phyloP scores from a whole-genome alignment of 805 yeast genomes.

The Lachancea kluyveri region DNA sequence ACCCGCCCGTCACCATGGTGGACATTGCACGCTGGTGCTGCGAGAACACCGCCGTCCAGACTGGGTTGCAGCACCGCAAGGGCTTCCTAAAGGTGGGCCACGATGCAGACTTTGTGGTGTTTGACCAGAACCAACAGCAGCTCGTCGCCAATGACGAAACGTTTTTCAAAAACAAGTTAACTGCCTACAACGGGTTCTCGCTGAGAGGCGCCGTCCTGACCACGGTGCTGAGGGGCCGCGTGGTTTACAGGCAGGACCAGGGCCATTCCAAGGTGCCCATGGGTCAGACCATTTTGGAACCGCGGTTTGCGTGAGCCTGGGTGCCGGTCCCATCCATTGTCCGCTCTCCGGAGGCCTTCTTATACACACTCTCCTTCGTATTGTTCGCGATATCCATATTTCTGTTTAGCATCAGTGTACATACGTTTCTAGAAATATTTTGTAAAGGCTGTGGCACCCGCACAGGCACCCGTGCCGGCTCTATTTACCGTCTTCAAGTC shows the following conservation, averaged over 20 bases:
- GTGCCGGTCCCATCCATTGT: no score
- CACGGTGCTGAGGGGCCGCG: slow-evolving; percentile 71
- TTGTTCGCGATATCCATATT: no score
- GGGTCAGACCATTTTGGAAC: slow-evolving; percentile 58
- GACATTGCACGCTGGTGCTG: slow-evolving; percentile 80
- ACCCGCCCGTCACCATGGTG: slow-evolving; percentile 43
- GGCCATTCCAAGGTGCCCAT: slow-evolving; percentile 54
- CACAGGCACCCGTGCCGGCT: background rate
- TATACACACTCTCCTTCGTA: no score
- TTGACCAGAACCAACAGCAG: slow-evolving; percentile 56
- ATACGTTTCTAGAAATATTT: no score
- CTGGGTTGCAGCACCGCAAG: slow-evolving; percentile 66
- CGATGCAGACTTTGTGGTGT: slow-evolving; percentile 85
- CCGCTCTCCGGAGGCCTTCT: no score
- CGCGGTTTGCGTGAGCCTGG: no score
- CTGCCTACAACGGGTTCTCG: slow-evolving; percentile 74
- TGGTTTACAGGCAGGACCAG: slow-evolving; percentile 47
- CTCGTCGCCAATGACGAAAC: slow-evolving; percentile 48
- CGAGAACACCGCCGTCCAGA: slow-evolving; percentile 77
- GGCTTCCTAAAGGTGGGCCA: slow-evolving; percentile 68
- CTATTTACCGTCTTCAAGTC: slow-evolving; percentile 13
- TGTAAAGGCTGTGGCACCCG: no score
- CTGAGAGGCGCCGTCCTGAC: slow-evolving; percentile 71
- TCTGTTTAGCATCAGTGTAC: no score
- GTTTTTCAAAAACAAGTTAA: slow-evolving; percentile 77